Conservation (phyloP, 805 yeast species). For the Lipomyces spencermartinsiae region DNA sequence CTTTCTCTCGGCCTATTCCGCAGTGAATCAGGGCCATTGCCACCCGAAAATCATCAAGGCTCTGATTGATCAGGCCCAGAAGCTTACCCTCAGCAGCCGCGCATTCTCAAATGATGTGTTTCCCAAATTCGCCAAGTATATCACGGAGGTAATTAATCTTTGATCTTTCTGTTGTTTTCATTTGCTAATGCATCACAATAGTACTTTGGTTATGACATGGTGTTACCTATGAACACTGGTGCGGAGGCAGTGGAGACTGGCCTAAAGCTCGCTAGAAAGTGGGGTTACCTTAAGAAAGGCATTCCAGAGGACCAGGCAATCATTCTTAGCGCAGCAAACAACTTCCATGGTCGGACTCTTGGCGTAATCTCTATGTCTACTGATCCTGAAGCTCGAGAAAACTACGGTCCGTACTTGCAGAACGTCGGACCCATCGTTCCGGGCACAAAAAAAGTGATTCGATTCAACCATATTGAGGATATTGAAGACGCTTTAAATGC, state of each 20-base stretch:
- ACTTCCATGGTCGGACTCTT: conserved; percentile 96
- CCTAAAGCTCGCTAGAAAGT: conserved; percentile 90
- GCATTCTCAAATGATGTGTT: conserved; percentile 91
- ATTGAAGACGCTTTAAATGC: conserved; percentile 78
- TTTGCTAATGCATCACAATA: conserved; percentile 2
- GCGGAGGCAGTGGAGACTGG: conserved; percentile 99
- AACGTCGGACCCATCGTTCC: conserved; percentile 88
- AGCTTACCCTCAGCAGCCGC: conserved; percentile 84
- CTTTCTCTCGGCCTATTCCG: conserved; percentile 92
- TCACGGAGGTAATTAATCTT: conserved; percentile 60
- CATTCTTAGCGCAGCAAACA: conserved; percentile 82
- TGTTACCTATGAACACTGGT: conserved; percentile 97
- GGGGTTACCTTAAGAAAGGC: conserved; percentile 91
- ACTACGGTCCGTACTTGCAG: conserved; percentile 87
- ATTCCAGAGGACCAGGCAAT: conserved; percentile 85
- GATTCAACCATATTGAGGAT: conserved; percentile 88
- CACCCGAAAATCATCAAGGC: conserved; percentile 92
- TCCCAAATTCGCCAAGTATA: conserved; percentile 83
- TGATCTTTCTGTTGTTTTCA: neutral
- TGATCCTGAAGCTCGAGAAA: conserved; percentile 86
- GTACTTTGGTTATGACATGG: conserved; percentile 88
- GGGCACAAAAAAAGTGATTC: conserved; percentile 67
- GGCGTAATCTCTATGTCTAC: conserved; percentile 96
- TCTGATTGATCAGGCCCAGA: conserved; percentile 82
- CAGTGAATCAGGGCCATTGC: conserved; percentile 98